Base-by-base conservation (phyloP, 1,284 basidiomycete genomes). In the Bondarzewia mesenterica region DNA sequence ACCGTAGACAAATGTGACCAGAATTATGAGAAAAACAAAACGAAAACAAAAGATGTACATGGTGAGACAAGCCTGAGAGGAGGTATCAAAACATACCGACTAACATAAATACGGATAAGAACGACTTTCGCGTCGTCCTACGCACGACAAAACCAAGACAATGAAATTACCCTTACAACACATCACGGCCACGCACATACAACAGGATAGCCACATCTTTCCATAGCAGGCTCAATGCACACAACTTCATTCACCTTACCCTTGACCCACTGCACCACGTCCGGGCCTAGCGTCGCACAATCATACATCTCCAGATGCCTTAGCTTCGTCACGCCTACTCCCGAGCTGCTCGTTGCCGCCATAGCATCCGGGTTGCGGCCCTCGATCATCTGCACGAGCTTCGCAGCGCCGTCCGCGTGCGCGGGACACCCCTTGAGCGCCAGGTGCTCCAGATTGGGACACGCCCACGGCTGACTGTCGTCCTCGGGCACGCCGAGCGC, bases 301-400 rank as follows among this genome's bases (percentile, higher is more conserved):
- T 85, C 81, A 52, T 78, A 67, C 66, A 86, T 52, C 62, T 86
- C 82, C 25, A 86, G 58, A 45, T 68, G 65, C 54, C 67, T 70
- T 52, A 87, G 61, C 57, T 72, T 69, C 48, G 66, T 65, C 1
- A 77, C 75, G n/a, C 8, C 65, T 58, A 10, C 43, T 53, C 32
- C 51, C 56, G 3, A 55, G 50, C 12, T 55, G 51, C 23, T 50
- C 26, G 18, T 16, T 16, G 18, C 37, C 37, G 18, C 37, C 37
- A 16, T 21, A 8, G 20, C 38, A 57, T 74, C 72, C 0, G 84
- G 84, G 59, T 86, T 87, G 40, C 84, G 70, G 46, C 73, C 72
- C 40, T 85, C 81, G 29, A 87, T 72, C 65, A 85, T 72, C 58
- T 77, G 74, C 22, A 87, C 80, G 8, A 87, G 71, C 61, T 81